Percentiles rank a stretch among this genome's conserved stretches.
These are phyloP conservation scores for Sugiyamaella castrensis DNA, from an alignment of 1,139 yeast species.

Conservation along the genomic window DNA sequence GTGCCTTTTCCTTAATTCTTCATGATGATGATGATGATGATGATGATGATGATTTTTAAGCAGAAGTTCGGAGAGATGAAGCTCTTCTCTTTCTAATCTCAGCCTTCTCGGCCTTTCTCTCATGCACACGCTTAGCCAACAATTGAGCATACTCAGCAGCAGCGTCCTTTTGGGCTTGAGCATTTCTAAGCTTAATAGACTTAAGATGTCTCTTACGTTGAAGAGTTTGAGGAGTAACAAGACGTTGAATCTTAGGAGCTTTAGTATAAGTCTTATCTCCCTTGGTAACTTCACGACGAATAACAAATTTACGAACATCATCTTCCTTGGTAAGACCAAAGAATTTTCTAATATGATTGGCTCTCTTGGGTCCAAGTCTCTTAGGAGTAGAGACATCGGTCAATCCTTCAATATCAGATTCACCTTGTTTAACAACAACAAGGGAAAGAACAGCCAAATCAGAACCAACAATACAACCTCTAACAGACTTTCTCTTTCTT, in stretches of 20 bases:
- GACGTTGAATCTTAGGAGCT: conserved; percentile 99
- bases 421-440: conserved; percentile 97
- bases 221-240: conserved; percentile 97
- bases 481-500: conserved; percentile 99
- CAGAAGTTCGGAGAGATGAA: conserved; percentile 60
- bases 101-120: conserved; percentile 96
- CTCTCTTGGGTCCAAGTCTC: conserved; percentile 99
- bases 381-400: conserved; percentile 94
- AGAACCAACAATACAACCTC: conserved; percentile 98
- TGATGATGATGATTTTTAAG: conserved; percentile 3
- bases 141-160: conserved; percentile 99
- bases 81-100: conserved; percentile 99
- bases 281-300: conserved; percentile 97
- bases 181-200: conserved; percentile 91
- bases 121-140: conserved; percentile 97
- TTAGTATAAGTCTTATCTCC: conserved; percentile 98
- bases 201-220: conserved; percentile 99
- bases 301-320: conserved; percentile 91
- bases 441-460: conserved; percentile 95
- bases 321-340: conserved; percentile 97
- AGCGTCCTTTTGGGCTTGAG: conserved; percentile 99
- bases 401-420: conserved; percentile 89
- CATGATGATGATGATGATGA: neutral
- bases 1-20: neutral
- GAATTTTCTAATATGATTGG: conserved; percentile 99